Evolutionary conservation across 2,329 filamentous ascomycete genomes (phyloP).

Genomic region (Davidsoniella virescens): DNA sequence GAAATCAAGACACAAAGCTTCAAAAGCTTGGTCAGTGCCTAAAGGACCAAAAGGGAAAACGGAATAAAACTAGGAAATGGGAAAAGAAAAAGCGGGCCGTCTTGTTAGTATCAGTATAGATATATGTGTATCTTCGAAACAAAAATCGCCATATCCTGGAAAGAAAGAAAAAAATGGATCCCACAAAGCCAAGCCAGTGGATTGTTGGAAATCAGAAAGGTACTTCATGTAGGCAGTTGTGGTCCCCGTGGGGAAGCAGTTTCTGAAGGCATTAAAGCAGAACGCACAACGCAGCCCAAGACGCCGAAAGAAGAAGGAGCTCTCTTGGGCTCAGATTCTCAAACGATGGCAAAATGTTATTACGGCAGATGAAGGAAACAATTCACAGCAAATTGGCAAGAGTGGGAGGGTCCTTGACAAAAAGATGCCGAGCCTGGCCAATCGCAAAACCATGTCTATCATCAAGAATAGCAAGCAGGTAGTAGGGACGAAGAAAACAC

Average conservation of each 20-base stretch:
- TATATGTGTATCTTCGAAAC: not conserved
- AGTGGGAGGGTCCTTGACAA: too few relatives aligned
- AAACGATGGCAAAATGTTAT: not conserved
- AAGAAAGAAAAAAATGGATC: not conserved
- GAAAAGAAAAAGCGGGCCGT: not conserved
- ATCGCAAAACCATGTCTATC: too few relatives aligned
- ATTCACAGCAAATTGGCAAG: too few relatives aligned
- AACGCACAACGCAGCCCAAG: too few relatives aligned
- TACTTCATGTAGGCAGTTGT: not conserved
- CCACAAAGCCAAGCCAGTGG: not conserved
- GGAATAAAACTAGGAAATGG: not conserved
- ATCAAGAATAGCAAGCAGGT: too few relatives aligned
- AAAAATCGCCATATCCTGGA: not conserved
- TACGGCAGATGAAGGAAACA: not conserved
- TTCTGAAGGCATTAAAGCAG: not conserved
- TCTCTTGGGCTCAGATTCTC: not conserved
- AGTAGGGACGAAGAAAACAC: too few relatives aligned
- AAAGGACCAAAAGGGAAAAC: not conserved
- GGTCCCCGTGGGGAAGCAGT: slow-evolving; percentile 4
- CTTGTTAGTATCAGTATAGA: not conserved
- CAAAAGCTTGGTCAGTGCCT: not conserved
- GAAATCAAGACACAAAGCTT: not conserved
- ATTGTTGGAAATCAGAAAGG: not conserved
- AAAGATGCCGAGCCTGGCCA: too few relatives aligned
- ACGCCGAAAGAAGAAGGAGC: not conserved